Evolutionary conservation across 2,329 filamentous ascomycete species (phyloP).

Genomic region (Fusarium euwallaceae): DNA sequence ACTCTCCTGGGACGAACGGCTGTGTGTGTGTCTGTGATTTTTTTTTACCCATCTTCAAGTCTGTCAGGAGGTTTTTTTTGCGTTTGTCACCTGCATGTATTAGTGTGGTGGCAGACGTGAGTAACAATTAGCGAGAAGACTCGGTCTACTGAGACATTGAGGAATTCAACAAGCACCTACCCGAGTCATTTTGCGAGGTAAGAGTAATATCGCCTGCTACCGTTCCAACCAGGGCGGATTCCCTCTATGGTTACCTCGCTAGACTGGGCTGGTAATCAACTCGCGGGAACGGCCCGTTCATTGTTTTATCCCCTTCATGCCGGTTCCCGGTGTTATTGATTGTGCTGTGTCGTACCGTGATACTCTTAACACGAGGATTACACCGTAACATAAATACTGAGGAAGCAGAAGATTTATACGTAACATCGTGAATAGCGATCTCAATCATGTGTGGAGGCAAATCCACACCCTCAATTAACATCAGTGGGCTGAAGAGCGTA

Average conservation of each 20-base stretch:
- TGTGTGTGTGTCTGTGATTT: background rate
- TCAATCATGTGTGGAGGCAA: slow-evolving; percentile 19
- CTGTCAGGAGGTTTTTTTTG: background rate
- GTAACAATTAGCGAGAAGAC: background rate
- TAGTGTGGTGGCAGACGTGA: background rate
- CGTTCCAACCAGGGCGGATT: slow-evolving; percentile 2
- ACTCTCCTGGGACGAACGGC: slow-evolving; percentile 3
- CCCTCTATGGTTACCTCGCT: background rate
- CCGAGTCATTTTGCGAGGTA: slow-evolving; percentile 6
- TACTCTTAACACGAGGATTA: background rate
- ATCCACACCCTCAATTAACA: background rate
- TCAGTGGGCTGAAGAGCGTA: background rate
- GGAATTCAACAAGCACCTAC: background rate
- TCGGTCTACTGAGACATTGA: background rate
- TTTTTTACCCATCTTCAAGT: background rate
- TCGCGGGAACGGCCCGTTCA: slow-evolving; percentile 31
- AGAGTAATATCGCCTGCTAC: slow-evolving; percentile 2
- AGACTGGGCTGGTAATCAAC: background rate
- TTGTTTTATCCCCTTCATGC: slow-evolving; percentile 4
- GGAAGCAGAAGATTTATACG: background rate
- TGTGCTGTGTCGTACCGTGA: slow-evolving; percentile 8
- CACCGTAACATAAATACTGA: background rate
- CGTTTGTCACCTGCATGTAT: background rate
- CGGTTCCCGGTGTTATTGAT: background rate
- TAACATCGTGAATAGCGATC: slow-evolving; percentile 25